Conservation (phyloP, 1,284 basidiomycete species). For the Puccinia triticina region DNA sequence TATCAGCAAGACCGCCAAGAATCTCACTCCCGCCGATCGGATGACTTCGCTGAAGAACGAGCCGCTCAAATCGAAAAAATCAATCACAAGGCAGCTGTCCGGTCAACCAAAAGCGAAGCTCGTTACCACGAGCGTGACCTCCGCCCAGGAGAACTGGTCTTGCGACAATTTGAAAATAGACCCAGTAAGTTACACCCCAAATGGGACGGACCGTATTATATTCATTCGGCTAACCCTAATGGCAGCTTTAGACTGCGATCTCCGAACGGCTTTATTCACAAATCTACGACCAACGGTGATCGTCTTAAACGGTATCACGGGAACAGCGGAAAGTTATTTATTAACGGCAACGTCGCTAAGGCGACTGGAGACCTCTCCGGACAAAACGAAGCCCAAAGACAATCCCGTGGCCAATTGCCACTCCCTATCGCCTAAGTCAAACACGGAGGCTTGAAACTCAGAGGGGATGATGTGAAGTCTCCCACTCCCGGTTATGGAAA, state of each 20-base stretch:
- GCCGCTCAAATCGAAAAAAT: not conserved
- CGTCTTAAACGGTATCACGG: too few species aligned
- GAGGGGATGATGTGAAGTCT: too few species aligned
- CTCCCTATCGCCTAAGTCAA: too few species aligned
- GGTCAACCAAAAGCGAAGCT: not conserved
- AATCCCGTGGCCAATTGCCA: too few species aligned
- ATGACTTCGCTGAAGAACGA: not conserved
- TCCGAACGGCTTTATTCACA: not conserved
- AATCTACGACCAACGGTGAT: too few species aligned
- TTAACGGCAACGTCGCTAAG: too few species aligned
- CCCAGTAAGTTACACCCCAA: constrained; percentile 5
- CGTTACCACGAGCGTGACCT: not conserved
- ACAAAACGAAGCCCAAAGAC: too few species aligned
- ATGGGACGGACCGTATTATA: constrained; percentile 15
- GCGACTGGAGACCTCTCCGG: too few species aligned
- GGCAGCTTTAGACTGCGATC: not conserved
- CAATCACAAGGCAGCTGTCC: not conserved
- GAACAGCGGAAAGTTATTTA: too few species aligned
- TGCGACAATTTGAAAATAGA: not conserved
- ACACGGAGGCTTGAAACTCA: too few species aligned
- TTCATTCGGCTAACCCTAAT: not conserved
- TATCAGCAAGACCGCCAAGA: not conserved
- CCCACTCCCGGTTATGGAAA: too few species aligned
- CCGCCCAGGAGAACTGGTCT: not conserved
- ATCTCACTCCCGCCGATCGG: not conserved